Base-by-base conservation (phyloP, 2,329 filamentous ascomycete species). In the Fusarium agapanthi region DNA sequence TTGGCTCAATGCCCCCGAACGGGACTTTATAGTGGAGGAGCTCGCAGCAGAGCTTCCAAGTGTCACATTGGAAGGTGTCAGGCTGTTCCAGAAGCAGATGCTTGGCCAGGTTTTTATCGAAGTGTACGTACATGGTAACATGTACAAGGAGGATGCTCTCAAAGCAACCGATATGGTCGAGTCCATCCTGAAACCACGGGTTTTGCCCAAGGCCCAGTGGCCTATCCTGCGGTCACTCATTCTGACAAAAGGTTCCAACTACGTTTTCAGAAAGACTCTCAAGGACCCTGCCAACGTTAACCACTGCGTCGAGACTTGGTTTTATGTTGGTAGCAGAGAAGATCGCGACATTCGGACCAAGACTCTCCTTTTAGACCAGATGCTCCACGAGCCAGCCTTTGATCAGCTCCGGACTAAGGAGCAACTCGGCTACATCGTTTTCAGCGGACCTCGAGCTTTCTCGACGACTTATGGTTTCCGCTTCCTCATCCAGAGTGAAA, bases 321-420 rank as follows among this genome's bases (percentile, higher is more conserved):
- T 95, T 15, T 91, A 90, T 65, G 85, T 94, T 51, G 93, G 93
- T 26, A 88, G 89, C 71, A 89, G 90, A 72, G 87, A 89, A 7
- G 91, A 97, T 78, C 88, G 91, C n/a, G 79, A 82, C 11, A 82
- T 93, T 18, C 90, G 94, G 24, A 93, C 95, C 20, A 95, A 93
- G 81, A 88, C 93, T 1, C 86, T 97, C 45, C 87, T 99, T 11
- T 88, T 98, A 45, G 92, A 94, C 32, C 96, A 98, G 82, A 93
- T 99, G 84, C 91, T 94, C 1, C 93, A 97, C 63, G 96, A 99
- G 83, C 95, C 95, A 8, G 93, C 93, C 14, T 99, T 98, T 79
- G 94, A 99, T 82, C 95, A 97, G 81, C 87, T 99, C 13, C 90
- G 96, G 55, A 98, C 96, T 47, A 98, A 98, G 82, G 95, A 99